Conservation (phyloP, 345 rosid species). For the Euclidium syriacum region DNA sequence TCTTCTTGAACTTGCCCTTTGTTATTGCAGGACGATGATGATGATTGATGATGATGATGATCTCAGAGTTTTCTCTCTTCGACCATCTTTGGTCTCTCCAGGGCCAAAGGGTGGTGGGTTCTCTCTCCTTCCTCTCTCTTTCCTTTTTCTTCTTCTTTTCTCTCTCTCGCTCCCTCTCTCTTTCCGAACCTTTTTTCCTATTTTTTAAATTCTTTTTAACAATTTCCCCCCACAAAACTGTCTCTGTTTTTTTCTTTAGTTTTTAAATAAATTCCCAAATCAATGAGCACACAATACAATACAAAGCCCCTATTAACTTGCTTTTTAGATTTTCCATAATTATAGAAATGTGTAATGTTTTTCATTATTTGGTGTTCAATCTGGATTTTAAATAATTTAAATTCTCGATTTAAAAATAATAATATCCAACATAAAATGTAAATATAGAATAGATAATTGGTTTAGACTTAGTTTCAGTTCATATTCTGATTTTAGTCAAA, state of each 20-base stretch:
- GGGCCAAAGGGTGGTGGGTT: slow-evolving; percentile 32
- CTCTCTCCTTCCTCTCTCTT: slow-evolving; percentile 25
- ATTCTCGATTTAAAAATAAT: too few species aligned
- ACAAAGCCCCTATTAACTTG: slow-evolving; percentile 18
- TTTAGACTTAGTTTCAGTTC: too few species aligned
- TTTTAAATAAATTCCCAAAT: slow-evolving; percentile 2
- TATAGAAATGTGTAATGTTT: neutral
- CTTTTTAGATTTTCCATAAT: slow-evolving; percentile 29
- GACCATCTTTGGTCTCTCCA: slow-evolving; percentile 49
- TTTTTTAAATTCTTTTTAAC: slow-evolving; percentile 15
- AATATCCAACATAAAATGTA: too few species aligned
- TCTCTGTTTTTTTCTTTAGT: slow-evolving; percentile 12
- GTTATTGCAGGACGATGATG: slow-evolving; percentile 21
- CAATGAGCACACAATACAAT: neutral
- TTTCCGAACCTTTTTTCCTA: slow-evolving; percentile 3
- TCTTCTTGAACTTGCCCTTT: slow-evolving; percentile 46
- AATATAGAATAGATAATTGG: too few species aligned
- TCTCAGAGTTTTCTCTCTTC: slow-evolving; percentile 70
- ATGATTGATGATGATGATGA: slow-evolving; percentile 39
- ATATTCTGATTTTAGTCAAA: too few species aligned
- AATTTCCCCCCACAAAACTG: slow-evolving; percentile 28
- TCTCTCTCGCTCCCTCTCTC: slow-evolving; percentile 13
- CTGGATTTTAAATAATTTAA: too few species aligned
- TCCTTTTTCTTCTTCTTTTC: slow-evolving; percentile 12
- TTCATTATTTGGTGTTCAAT: too few species aligned